Evolutionary conservation across 192 early-diverging fungal genomes (phyloP), one percentile per base, ranked within the genome.

Genomic region (Lunasporangiospora selenospora): DNA sequence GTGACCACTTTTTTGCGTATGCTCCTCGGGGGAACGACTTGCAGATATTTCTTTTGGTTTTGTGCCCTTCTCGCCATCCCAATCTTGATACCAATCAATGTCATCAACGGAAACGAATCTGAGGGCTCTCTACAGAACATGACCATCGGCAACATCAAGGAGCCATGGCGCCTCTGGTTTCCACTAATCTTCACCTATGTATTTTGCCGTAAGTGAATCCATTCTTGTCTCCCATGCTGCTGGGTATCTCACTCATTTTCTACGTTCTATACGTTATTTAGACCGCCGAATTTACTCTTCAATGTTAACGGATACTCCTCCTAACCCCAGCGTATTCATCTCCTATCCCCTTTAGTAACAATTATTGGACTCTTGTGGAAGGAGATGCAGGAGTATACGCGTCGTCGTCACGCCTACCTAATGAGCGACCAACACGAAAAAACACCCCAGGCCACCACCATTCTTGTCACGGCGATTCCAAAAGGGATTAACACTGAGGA

Each of bases 381-480:
- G 29, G 81, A 92, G 58, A 79, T 89, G 41, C 80, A 64, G 5
- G 67, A 77, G 11, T 91, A 87, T 44, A 81, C 88, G 13, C 53
- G 58, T 10, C 75, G 94, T 32, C 85, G 92, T 12, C 87, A 89
- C 45, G 78, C 78, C 45, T 92, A 82, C 63, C 75, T 88, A 10
- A 62, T 84, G 27, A 81, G 79, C 38, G 76, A 79, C 0, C 77
- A 83, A 4, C 81, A 87, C 59, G 44, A 50, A 12, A 49, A 69
- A 9, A 70, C 71, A 6, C 78, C 82, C 9, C 73, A 77, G 12
- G 79, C 88, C 3, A 82, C 84, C 30, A 91, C 91, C 3, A 75
- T 95, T 3, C 81, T 91, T 41, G 83, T 93, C 12, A 76, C 85
- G 1, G 81, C 86, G n/a, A 81, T 97, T 26, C 92, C 95, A 7